Base-by-base conservation (phyloP, 1,284 basidiomycete species). In the Jaminaea rosea region DNA sequence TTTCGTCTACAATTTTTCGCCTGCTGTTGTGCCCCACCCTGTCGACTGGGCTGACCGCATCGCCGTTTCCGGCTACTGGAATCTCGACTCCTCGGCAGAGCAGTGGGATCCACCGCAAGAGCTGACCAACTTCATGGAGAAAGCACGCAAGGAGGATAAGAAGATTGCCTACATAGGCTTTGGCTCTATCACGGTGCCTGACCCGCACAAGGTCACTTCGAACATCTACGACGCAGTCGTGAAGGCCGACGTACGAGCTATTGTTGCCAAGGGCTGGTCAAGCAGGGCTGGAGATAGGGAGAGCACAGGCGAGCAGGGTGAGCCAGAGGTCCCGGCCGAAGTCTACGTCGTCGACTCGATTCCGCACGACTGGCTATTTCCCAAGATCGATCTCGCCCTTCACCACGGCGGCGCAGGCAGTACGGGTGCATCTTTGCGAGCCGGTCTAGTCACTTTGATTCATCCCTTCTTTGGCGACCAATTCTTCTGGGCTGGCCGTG, bases 331-430 rank as follows among this genome's bases (percentile, higher is more conserved):
- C 52, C 76, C 77, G 1, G 57, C 63, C 4, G 59, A 68, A 21
- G 61, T 61, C 10, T 69, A 63, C 47, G 61, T 62, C n/a, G 58
- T 71, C 23, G 61, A 69, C 28, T 63, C 63, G 21, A 57, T 72
- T 3, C 69, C 69, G 3, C 69, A 98, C 69, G 89, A 96, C 69
- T 97, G 94, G 94, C 77, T 98, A 29, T 98, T 98, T 79, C 82
- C 82, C 53, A 82, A 84, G 47, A 88, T 98, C 58, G 88, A 96
- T 71, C 93, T 91, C 10, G 90, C 89, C 19, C 94, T 91, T 63
- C 93, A 98, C 78, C 93, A 98, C 69, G 84, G 93, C 54, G 93
- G 93, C 47, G 90, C 93, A 4, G 93, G 93, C 17, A 96, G 93
- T 0, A 88, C 89, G 0, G 92, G 92, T 10, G 93, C 93, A 8